Evolutionary conservation across 2,329 filamentous ascomycete genomes (phyloP), one percentile per base, ranked within the genome.

Genomic region (Alternaria metachromatica): DNA sequence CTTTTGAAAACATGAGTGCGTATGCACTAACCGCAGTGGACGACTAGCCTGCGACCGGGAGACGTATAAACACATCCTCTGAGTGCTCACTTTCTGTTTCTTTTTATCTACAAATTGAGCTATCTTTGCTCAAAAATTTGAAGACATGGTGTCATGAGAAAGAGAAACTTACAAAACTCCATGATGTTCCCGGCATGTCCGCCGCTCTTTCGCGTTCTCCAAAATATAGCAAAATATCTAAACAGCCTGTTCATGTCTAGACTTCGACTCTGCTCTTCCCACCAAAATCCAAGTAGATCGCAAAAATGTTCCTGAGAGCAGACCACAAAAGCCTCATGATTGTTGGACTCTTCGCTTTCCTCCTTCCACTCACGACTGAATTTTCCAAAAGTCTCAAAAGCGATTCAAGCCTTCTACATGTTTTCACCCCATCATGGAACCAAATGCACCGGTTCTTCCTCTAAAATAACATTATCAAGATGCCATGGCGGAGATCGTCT

Each of bases 151-250:
- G n/a, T n/a, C n/a, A 26, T 30, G 28, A 30, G 11, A 12, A 30
- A 12, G 28, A 12, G 5, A 0, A 12, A 12, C 28, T 30, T 2
- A 11, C 12, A 30, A 28, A 28, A 28, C 26, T 11, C 10, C 3
- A 26, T 2, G 25, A 26, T 3, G 2, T 9, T 1, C 2, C 25
- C 25, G 2, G 3, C 3, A 26, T 26, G 33, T 41, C 15, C 15
- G 33, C 33, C 4, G 33, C 33, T 41, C 33, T 41, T 41, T 0
- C 15, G 15, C 33, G 0, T 4, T 37, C 7, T 37, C 5, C 7
- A 3, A n/a, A 2, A n/a, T 2, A 7, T 37, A 37, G 6, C 33
- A 9, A 37, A 37, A 37, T 3, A 4, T 1, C 2, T 3, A 1
- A 3, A 37, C 5, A 3, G 15, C 5, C 1, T 1, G 8, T 37